Evolutionary conservation across 2,329 filamentous ascomycete species (phyloP), one percentile per base, ranked within the genome.

Genomic region (Seiridium cupressi): DNA sequence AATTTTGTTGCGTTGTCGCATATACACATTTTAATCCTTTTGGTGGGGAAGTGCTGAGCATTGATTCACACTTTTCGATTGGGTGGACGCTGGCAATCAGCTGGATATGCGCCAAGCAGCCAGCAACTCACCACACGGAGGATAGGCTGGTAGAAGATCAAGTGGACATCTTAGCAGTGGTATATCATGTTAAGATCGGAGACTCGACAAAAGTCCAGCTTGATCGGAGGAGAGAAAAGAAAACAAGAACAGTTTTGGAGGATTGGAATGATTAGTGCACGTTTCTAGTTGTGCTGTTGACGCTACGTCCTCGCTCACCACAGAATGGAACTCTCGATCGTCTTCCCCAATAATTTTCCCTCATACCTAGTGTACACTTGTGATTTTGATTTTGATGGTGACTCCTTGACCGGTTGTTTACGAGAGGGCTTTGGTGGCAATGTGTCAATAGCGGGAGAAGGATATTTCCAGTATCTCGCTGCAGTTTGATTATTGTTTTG

Each of bases 281-380:
- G 34, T 42, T 42, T 55, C 51, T 55, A 42, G 51, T 55, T 42
- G 36, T 44, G 51, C 11, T 51, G 49, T 51, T 51, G 36, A 34
- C 36, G 51, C 51, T 55, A 40, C 38, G 32, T 8, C 49, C 49
- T n/a, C n/a, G 51, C 38, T 34, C 36, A 31, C 44, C 36, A 44
- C 51, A 55, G 51, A 55, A 55, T 55, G 51, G 9, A 44, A 55
- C 18, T 44, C 8, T 55, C 36, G 38, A 55, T 55, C 38, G 36
- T 55, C 51, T 55, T 55, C 31, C 51, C 34, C 36, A 26, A 26
- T 26, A 26, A 26, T 26, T 26, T 26, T 26, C 18, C 18, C 18
- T 26, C 18, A 26, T 26, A 26, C 18, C 18, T 26, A 26, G 18
- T 26, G 18, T 26, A 26, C 18, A 26, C 18, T 1, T 26, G 18